Base-by-base conservation (phyloP, 2,329 filamentous ascomycete species). In the Diplocarpon rosae region DNA sequence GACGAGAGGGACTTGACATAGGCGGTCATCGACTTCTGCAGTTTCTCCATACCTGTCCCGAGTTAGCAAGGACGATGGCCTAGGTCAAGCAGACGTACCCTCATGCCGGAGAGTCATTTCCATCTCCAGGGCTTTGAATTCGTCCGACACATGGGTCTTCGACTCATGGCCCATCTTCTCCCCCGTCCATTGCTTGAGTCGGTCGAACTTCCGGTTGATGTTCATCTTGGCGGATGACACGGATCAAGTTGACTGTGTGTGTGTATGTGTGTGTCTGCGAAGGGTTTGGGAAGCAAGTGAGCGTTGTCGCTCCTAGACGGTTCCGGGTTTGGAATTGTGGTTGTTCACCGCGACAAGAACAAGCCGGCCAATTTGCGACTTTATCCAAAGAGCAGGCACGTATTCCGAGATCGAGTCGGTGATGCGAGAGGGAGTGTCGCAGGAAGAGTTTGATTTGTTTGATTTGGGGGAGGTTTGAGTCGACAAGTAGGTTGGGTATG, bases 131-230 rank as follows among this genome's bases (percentile, higher is more conserved):
- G 77, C 76, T 68, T 85, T 93, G 75, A 96, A 96, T 60, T 95
- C 84, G 42, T 96, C 88, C 0, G 86, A 84, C 52, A 87, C 79
- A 62, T 73, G 78, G 9, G 90, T 95, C 69, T 88, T 92, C 66
- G 81, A 76, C 66, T 95, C 89, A 53, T 78, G 78, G 57, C 90
- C 90, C 85, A 96, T 95, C 68, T 89, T 86, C 69, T 96, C 90
- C 56, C 87, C 87, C 31, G 89, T 87, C 90, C 90, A 96, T 82
- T 96, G 90, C 71, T 90, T 93, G 71, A 94, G 82, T 61, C 90
- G 83, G 68, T 89, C 90, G 63, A 96, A 79, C 64, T 93, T 95
- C 73, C 94, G 95, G 66, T 58, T 62, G 53, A 62, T 60, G 55
- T 62, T 62, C 60, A 62, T 62, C n/a, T 48, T 57, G 30, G 52